phyloP scores from a whole-genome alignment of 1,139 yeast genomes.

The Suhomyces coccinellae region DNA sequence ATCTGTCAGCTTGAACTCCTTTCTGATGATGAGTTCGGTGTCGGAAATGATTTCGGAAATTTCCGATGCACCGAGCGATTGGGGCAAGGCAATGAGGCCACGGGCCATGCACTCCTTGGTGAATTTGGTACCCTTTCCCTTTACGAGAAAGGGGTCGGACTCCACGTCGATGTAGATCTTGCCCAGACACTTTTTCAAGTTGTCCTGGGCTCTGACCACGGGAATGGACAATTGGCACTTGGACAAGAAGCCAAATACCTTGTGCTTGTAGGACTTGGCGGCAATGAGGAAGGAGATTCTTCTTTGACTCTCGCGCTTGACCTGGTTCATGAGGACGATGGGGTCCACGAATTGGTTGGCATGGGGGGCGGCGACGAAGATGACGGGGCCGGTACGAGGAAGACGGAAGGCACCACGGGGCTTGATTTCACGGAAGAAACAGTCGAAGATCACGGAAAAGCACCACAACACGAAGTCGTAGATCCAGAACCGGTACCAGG shows the following conservation, averaged over 20 bases:
- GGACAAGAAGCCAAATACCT: constrained; percentile 74
- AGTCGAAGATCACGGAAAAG: constrained; percentile 45
- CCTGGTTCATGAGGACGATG: constrained; percentile 77
- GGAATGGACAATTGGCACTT: constrained; percentile 81
- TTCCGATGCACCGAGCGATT: constrained; percentile 75
- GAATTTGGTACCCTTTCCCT: constrained; percentile 71
- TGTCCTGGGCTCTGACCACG: constrained; percentile 89
- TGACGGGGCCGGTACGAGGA: constrained; percentile 82
- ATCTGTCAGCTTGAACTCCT: constrained; percentile 62
- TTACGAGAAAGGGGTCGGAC: constrained; percentile 46
- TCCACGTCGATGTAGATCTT: constrained; percentile 53
- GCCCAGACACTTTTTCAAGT: constrained; percentile 62
- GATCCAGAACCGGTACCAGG: constrained; percentile 39
- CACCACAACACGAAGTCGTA: constrained; percentile 54
- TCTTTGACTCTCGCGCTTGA: constrained; percentile 66
- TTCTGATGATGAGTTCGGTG: constrained; percentile 66
- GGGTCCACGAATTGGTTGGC: constrained; percentile 97
- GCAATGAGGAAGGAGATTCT: constrained; percentile 87
- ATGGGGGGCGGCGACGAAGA: constrained; percentile 97
- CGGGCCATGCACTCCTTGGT: constrained; percentile 61
- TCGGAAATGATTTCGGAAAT: constrained; percentile 71
- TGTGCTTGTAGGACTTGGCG: constrained; percentile 68
- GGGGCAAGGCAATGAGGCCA: constrained; percentile 78
- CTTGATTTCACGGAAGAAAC: constrained; percentile 84
- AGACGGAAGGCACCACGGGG: constrained; percentile 89